These are phyloP conservation scores for Pichia terricola DNA, from an alignment of 1,139 yeast genomes.

Conservation along the genomic window DNA sequence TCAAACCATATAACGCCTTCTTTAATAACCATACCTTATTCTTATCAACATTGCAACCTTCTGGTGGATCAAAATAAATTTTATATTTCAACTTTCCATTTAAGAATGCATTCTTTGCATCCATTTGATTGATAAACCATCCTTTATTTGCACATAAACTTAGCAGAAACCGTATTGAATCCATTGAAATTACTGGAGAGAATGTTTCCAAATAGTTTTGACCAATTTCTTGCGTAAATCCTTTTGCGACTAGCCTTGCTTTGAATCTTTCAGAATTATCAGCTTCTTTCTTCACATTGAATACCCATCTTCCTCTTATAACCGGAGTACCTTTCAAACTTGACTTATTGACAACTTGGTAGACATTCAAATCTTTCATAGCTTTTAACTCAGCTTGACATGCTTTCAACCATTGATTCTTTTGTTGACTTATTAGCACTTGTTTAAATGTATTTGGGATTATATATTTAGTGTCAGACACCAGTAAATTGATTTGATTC, in stretches of 20 bases:
- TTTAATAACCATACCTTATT: conserved; percentile 6
- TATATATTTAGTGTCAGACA: background rate
- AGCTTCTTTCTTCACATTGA: conserved; percentile 1
- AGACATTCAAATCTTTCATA: conserved; percentile 1
- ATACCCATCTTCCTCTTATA: conserved; percentile 4
- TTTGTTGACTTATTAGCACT: background rate
- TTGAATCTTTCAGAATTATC: conserved; percentile 3
- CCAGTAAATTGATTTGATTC: background rate
- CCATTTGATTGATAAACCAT: conserved; percentile 7
- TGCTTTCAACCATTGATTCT: background rate
- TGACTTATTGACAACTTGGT: background rate
- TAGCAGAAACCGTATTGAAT: conserved; percentile 6
- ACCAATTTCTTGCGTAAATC: conserved; percentile 6
- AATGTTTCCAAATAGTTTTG: conserved; percentile 7
- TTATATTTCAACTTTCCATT: conserved; percentile 8
- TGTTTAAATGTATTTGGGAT: background rate
- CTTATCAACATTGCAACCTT: background rate
- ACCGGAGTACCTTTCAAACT: background rate
- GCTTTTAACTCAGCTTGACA: background rate
- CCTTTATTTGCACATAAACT: conserved; percentile 4
- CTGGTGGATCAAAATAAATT: conserved; percentile 2
- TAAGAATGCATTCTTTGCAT: conserved; percentile 10
- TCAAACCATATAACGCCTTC: conserved; percentile 7
- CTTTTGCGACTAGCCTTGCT: conserved; percentile 5
- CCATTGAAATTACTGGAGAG: conserved; percentile 8